Evolutionary conservation across 331 rosid genomes (phyloP), one percentile per base, ranked within the genome.

Genomic region (Spiraea crenata): DNA sequence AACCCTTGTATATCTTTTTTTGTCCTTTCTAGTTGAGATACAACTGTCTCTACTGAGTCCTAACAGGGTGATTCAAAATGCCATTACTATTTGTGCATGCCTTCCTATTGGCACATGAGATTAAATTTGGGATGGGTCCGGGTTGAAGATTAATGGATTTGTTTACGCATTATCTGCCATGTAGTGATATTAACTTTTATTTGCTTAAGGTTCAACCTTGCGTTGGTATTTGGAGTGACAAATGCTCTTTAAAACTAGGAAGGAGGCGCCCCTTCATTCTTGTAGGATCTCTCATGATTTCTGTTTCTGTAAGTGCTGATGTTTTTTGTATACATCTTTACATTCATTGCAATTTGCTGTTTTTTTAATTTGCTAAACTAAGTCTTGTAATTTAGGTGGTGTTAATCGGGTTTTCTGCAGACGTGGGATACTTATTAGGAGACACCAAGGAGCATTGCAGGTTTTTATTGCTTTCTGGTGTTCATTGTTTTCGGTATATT

Each of bases 201-300:
- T 74, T 72, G 49, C 12, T 57, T 44, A 57, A 92, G 98, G 98
- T 90, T 82, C 98, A 92, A 92, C 98, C 98, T 1, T 90, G 98
- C 57, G 96, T 92, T 52, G 98, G 98, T 64, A 86, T 92, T 76
- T 95, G 99, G 99, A 95, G 98, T 77, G 99, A 95, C 79, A 95
- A 86, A 78, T 95, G 99, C 83, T 83, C 89, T 67, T 91, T 96
- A 66, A 95, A 80, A 74, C 86, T 76, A 70, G 99, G 99, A 78
- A 91, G 98, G 79, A 86, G 99, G 55, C 97, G 98, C 48, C 99
- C 99, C n/a, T 95, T 91, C 76, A 95, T 95, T 83, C 86, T 95
- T 78, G 91, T 86, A 17, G 99, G 99, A 47, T 85, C 96, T 74
- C 77, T 95, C 59, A 71, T 95, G 96, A 95, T 95, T 55, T 87